Evolutionary conservation across 2,329 filamentous ascomycete species (phyloP).

Genomic region (Hypoxylon sp.): DNA sequence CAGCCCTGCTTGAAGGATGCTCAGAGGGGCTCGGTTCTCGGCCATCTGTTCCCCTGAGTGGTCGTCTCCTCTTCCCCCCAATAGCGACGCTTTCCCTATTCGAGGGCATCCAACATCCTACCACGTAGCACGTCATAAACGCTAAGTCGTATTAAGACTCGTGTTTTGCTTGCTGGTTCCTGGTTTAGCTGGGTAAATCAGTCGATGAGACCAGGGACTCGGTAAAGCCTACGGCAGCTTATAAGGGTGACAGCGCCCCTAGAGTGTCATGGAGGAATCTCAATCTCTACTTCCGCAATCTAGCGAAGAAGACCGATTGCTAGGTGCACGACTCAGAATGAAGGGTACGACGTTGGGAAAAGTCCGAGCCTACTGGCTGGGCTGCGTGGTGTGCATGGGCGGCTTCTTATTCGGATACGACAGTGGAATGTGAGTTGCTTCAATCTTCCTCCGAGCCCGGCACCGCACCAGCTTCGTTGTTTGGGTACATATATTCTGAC

Average conservation of each 20-base stretch:
- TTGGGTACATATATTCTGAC: constrained; percentile 35
- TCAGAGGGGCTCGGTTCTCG: constrained; percentile 22
- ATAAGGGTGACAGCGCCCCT: background rate
- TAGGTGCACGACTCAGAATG: constrained; percentile 26
- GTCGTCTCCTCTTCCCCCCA: constrained; percentile 1
- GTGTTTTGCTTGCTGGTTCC: background rate
- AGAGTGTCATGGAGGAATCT: constrained; percentile 28
- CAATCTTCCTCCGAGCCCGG: background rate
- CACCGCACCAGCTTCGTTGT: no score
- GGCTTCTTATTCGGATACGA: constrained; percentile 58
- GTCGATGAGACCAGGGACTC: constrained; percentile 2
- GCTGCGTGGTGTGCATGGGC: constrained; percentile 59
- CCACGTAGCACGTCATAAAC: constrained; percentile 12
- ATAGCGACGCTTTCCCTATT: background rate
- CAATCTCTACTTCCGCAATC: constrained; percentile 27
- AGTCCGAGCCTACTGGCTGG: constrained; percentile 60
- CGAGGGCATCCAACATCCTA: background rate
- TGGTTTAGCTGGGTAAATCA: background rate
- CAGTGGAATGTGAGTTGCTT: constrained; percentile 48
- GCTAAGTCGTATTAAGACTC: no score
- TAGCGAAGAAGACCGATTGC: constrained; percentile 8
- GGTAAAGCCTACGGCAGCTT: background rate
- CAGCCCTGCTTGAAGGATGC: background rate
- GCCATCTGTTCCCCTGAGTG: constrained; percentile 2
- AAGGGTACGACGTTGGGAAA: constrained; percentile 46